Percentiles rank a stretch among this genome's conserved stretches.
phyloP scores from a whole-genome alignment of 352 stramenopile genomes.

The Elongisporangium anandrum region DNA sequence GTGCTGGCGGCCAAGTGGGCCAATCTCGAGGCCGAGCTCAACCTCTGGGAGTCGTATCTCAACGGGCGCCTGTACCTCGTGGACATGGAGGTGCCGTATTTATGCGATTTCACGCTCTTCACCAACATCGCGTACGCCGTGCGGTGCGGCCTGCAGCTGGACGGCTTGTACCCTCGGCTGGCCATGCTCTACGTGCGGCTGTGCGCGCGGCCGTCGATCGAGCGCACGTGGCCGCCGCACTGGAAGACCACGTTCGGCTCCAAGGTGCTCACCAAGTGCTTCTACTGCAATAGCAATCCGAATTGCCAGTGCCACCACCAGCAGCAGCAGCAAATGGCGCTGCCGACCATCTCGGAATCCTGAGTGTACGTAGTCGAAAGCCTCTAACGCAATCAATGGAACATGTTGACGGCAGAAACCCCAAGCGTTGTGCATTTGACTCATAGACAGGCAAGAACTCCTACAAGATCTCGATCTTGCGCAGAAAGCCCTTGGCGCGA shows the following conservation, averaged over 20 bases:
- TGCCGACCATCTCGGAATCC: slow-evolving; percentile 6
- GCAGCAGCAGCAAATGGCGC: slow-evolving; percentile 15
- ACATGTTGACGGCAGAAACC: background rate
- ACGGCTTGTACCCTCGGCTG: slow-evolving; percentile 72
- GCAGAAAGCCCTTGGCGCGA: slow-evolving; percentile 48
- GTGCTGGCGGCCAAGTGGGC: slow-evolving; percentile 70
- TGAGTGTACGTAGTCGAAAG: slow-evolving; percentile 14
- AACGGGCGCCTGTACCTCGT: slow-evolving; percentile 60
- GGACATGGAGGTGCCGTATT: slow-evolving; percentile 49
- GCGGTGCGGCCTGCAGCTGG: slow-evolving; percentile 77
- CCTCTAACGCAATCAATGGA: background rate
- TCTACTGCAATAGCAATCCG: slow-evolving; percentile 33
- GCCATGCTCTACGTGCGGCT: slow-evolving; percentile 78
- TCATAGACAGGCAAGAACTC: background rate
- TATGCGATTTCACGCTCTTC: slow-evolving; percentile 83
- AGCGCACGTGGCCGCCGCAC: slow-evolving; percentile 80
- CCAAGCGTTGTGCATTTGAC: slow-evolving; percentile 1
- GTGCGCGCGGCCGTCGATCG: slow-evolving; percentile 62
- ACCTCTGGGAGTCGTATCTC: slow-evolving; percentile 76
- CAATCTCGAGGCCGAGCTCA: slow-evolving; percentile 61
- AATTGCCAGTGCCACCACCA: slow-evolving; percentile 12
- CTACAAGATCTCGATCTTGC: slow-evolving; percentile 47
- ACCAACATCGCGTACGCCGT: slow-evolving; percentile 85
- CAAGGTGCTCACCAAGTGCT: slow-evolving; percentile 81
- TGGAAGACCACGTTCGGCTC: slow-evolving; percentile 71